Evolutionary conservation across 306 rosid species (phyloP).

Genomic region (Vachellia pachyceras): DNA sequence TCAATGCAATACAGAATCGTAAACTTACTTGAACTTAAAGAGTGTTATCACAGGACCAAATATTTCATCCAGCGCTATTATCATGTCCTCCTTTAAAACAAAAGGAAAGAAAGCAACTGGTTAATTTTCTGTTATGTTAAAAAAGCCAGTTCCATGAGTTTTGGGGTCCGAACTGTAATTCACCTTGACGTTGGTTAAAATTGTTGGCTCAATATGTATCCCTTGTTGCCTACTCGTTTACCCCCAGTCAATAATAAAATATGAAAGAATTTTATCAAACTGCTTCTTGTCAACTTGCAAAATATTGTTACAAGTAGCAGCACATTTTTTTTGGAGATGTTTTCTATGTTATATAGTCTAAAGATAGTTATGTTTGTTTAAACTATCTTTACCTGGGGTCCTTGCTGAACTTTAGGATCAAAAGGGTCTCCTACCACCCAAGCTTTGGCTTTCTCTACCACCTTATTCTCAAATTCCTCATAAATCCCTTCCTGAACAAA

Average conservation of each 20-base stretch:
- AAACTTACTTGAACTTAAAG: slow-evolving; percentile 80
- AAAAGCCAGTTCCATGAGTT: slow-evolving; percentile 8
- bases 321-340: slow-evolving; percentile 2
- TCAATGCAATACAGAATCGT: not conserved
- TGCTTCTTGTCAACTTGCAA: slow-evolving; percentile 76
- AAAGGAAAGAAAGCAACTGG: too few species aligned
- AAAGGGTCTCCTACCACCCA: slow-evolving; percentile 89
- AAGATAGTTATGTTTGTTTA: not conserved
- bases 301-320: slow-evolving; percentile 20
- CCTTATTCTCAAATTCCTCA: slow-evolving; percentile 66
- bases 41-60: slow-evolving; percentile 86
- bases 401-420: slow-evolving; percentile 75
- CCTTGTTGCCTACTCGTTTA: slow-evolving; percentile 62
- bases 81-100: slow-evolving; percentile 69
- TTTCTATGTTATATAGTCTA: not conserved
- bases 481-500: slow-evolving; percentile 86
- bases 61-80: slow-evolving; percentile 76
- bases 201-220: slow-evolving; percentile 87
- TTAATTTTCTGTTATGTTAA: not conserved
- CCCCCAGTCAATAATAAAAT: slow-evolving; percentile 80
- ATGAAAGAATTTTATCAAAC: slow-evolving; percentile 69
- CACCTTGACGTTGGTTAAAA: slow-evolving; percentile 78
- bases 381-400: slow-evolving; percentile 65
- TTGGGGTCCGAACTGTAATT: slow-evolving; percentile 6
- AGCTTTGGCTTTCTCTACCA: slow-evolving; percentile 60